Conservation (phyloP, 805 yeast genomes). For the Pichia heedii region DNA sequence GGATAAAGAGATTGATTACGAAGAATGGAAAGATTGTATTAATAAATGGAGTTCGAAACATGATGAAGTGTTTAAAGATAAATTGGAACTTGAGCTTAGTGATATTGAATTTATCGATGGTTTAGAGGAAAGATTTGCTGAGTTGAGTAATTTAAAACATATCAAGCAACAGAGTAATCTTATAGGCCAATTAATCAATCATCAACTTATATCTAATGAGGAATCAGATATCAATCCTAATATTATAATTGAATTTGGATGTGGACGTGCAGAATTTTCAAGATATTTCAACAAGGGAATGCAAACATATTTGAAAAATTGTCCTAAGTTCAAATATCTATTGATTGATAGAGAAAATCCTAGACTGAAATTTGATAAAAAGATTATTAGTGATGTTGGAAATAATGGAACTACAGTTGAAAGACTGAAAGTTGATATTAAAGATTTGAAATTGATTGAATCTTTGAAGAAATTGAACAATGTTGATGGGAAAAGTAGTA, state of each 20-base stretch:
- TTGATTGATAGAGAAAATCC: slow-evolving; percentile 71
- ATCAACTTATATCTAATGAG: slow-evolving; percentile 24
- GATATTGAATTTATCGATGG: slow-evolving; percentile 23
- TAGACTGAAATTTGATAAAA: slow-evolving; percentile 69
- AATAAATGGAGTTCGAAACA: slow-evolving; percentile 9
- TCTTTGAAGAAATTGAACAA: slow-evolving; percentile 27
- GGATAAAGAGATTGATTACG: slow-evolving; percentile 10
- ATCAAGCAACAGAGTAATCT: slow-evolving; percentile 75
- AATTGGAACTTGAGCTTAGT: slow-evolving; percentile 8
- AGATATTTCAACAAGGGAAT: slow-evolving; percentile 43
- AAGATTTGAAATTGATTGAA: slow-evolving; percentile 52
- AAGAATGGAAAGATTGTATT: slow-evolving; percentile 18
- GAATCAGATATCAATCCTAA: neutral
- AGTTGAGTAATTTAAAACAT: slow-evolving; percentile 58
- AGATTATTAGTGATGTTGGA: slow-evolving; percentile 34
- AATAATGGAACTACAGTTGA: slow-evolving; percentile 12
- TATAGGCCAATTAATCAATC: slow-evolving; percentile 51
- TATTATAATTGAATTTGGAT: slow-evolving; percentile 71
- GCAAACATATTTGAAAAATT: slow-evolving; percentile 7
- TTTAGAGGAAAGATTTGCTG: slow-evolving; percentile 36
- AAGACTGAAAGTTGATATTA: slow-evolving; percentile 68
- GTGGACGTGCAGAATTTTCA: slow-evolving; percentile 82
- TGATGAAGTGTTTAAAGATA: slow-evolving; percentile 8
- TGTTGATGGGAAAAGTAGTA: slow-evolving; percentile 1
- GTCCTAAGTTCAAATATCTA: slow-evolving; percentile 30